Evolutionary conservation across 306 rosid genomes (phyloP).

Genomic region (Fragaria vesca): DNA sequence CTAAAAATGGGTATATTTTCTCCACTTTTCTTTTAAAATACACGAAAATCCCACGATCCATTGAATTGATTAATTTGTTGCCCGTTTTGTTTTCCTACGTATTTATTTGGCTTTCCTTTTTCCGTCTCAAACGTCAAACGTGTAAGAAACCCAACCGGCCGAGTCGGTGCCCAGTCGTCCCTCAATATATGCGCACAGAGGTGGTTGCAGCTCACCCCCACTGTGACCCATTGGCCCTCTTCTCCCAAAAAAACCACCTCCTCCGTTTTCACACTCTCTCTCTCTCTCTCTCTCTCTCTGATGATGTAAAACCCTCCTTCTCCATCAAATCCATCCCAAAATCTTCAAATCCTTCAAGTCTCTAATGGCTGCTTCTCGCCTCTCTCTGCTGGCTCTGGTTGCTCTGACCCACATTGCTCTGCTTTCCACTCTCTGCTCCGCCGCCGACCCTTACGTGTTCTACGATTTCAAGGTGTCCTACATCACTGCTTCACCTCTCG

Average conservation of each 20-base stretch:
- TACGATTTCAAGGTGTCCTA: conserved; percentile 58
- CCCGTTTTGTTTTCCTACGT: background rate
- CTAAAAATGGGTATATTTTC: background rate
- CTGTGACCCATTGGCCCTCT: background rate
- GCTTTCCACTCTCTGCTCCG: conserved; percentile 44
- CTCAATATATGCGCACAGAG: conserved; percentile 1
- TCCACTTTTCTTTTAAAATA: too few relatives aligned
- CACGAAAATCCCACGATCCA: background rate
- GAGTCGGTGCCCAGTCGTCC: background rate
- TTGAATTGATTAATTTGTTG: background rate
- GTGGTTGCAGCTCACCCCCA: background rate
- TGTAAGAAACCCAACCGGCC: background rate
- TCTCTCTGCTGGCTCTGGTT: conserved; percentile 40
- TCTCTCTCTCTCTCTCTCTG: background rate
- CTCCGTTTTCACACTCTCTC: background rate
- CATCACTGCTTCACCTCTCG: conserved; percentile 73
- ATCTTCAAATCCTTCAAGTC: background rate
- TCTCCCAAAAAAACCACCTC: background rate
- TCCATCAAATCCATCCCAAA: background rate
- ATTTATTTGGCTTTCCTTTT: background rate
- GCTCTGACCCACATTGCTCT: conserved; percentile 38
- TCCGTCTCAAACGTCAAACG: background rate
- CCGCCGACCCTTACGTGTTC: conserved; percentile 56
- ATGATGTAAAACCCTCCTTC: conserved; percentile 6
- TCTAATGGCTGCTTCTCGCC: conserved; percentile 36